These are phyloP conservation scores for Aspergillus costaricaensis DNA, from an alignment of 2,329 filamentous ascomycete genomes.

Conservation along the genomic window DNA sequence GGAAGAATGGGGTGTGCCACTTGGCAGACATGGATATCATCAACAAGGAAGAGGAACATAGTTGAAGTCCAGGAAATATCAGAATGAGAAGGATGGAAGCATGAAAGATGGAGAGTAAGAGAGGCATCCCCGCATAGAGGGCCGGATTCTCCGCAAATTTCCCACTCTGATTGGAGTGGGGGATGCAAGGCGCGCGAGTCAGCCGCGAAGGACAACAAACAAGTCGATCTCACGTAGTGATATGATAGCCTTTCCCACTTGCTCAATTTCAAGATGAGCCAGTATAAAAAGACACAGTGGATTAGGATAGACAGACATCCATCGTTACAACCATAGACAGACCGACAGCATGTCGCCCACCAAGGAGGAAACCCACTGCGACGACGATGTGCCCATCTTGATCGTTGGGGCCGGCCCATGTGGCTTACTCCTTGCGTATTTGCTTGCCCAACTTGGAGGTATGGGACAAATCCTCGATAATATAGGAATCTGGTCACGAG, in stretches of 20 bases:
- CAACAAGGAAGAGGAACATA: too few relatives aligned
- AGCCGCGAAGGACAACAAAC: background rate
- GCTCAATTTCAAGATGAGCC: background rate
- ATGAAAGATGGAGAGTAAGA: background rate
- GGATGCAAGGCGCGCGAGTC: background rate
- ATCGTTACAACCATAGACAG: background rate
- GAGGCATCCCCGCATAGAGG: background rate
- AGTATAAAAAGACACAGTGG: background rate
- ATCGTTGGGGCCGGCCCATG: conserved; percentile 5
- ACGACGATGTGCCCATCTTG: background rate
- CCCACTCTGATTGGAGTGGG: background rate
- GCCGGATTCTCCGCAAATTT: background rate
- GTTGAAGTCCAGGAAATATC: too few relatives aligned
- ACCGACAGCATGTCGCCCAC: background rate
- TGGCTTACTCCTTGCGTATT: conserved; percentile 4
- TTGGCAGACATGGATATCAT: too few relatives aligned
- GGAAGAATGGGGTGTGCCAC: too few relatives aligned
- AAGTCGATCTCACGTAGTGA: background rate
- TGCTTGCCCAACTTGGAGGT: conserved; percentile 6
- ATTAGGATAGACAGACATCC: background rate
- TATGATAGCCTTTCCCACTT: background rate
- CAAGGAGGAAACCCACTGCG: background rate
- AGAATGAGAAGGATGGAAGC: background rate
- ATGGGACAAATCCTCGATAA: background rate
- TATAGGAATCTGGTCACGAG: background rate